Conservation (phyloP, 805 yeast genomes). For the Suhomyces vadensis region DNA sequence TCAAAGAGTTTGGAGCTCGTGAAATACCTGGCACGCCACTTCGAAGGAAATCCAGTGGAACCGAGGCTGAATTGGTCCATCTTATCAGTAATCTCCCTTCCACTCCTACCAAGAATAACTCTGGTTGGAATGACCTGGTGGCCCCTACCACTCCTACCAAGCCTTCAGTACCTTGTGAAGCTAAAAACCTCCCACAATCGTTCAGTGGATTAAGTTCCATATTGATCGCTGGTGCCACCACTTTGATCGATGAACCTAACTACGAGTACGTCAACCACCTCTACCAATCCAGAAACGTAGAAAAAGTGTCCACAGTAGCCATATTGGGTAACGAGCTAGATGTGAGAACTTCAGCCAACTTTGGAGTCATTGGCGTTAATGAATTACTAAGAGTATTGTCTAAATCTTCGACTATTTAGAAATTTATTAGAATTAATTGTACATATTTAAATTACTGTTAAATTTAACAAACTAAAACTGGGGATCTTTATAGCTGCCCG, state of each 20-base stretch:
- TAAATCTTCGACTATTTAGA: neutral
- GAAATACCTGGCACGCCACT: slow-evolving; percentile 21
- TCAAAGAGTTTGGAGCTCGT: slow-evolving; percentile 27
- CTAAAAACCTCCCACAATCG: neutral
- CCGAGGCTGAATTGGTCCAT: neutral
- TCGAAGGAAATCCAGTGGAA: neutral
- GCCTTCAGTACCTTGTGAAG: neutral
- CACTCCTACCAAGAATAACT: too few species aligned
- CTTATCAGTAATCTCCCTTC: too few species aligned
- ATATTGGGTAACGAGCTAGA: slow-evolving; percentile 43
- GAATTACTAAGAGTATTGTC: slow-evolving; percentile 59
- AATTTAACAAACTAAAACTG: slow-evolving; percentile 31
- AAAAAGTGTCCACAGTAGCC: slow-evolving; percentile 59
- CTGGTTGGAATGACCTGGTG: too few species aligned
- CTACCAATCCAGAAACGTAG: slow-evolving; percentile 35
- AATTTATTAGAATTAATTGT: neutral
- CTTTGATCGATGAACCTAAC: slow-evolving; percentile 68
- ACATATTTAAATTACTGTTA: neutral
- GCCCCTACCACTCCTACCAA: too few species aligned
- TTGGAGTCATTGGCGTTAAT: slow-evolving; percentile 67
- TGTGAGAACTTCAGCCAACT: slow-evolving; percentile 58
- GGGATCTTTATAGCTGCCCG: slow-evolving; percentile 50
- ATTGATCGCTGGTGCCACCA: slow-evolving; percentile 64
- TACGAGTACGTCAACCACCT: slow-evolving; percentile 55
- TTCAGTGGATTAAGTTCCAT: slow-evolving; percentile 19